phyloP scores from a whole-genome alignment of 2,329 filamentous ascomycete genomes.

The Aspergillus glaucus region DNA sequence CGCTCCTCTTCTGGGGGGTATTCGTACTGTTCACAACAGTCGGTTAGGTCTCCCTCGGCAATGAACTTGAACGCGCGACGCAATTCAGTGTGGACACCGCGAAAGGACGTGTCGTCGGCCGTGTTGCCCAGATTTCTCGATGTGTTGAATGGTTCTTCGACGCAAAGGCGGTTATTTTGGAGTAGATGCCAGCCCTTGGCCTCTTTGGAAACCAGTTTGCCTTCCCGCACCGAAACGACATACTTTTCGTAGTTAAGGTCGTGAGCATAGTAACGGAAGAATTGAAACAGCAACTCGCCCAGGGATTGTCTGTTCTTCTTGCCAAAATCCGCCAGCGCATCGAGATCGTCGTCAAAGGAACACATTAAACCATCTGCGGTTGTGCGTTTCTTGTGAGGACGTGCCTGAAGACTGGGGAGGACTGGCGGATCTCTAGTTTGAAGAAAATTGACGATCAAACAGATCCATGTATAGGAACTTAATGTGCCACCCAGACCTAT shows the following conservation, averaged over 20 bases:
- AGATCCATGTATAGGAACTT: constrained; percentile 99
- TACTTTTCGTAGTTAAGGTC: constrained; percentile 83
- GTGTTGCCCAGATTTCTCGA: constrained; percentile 89
- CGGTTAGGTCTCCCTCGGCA: constrained; percentile 68
- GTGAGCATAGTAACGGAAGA: constrained; percentile 91
- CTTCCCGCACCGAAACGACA: constrained; percentile 78
- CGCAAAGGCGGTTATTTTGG: constrained; percentile 77
- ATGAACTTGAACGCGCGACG: constrained; percentile 81
- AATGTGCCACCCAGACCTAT: constrained; percentile 85
- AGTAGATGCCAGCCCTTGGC: constrained; percentile 83
- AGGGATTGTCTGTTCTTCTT: constrained; percentile 72
- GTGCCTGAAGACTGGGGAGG: constrained; percentile 76
- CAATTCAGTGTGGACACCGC: constrained; percentile 82
- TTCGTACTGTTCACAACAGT: constrained; percentile 81
- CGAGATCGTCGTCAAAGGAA: constrained; percentile 80
- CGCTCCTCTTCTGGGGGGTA: constrained; percentile 74
- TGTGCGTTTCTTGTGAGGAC: constrained; percentile 55
- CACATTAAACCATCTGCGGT: constrained; percentile 61
- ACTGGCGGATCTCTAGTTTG: constrained; percentile 81
- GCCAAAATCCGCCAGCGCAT: constrained; percentile 67
- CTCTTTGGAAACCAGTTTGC: constrained; percentile 68
- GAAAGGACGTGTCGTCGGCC: constrained; percentile 89
- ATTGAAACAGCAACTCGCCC: constrained; percentile 84
- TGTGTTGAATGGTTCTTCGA: constrained; percentile 94
- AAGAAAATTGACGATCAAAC: constrained; percentile 92